Conservation (phyloP, 768 basidiomycete genomes). For the Filobasidium floriforme region DNA sequence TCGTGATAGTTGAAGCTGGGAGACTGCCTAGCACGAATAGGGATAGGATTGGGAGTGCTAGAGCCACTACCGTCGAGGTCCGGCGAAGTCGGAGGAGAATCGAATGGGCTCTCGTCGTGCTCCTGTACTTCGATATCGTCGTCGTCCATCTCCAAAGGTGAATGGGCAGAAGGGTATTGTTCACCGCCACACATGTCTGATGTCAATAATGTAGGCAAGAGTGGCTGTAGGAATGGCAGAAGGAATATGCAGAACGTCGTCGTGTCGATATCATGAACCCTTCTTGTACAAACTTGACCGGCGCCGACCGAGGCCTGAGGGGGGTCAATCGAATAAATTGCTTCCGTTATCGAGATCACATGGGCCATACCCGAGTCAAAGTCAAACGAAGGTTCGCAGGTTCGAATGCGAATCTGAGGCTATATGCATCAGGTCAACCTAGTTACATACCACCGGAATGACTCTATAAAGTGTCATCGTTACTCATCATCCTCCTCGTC, state of each 20-base stretch:
- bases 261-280: not conserved
- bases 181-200: not conserved
- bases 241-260: not conserved
- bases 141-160: slow-evolving; percentile 6
- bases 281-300: not conserved
- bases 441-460: too few relatives aligned
- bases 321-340: not conserved
- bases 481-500: not conserved
- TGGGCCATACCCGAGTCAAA: too few relatives aligned
- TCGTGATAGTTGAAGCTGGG: slow-evolving; percentile 46
- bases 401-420: too few relatives aligned
- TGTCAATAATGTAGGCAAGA: not conserved
- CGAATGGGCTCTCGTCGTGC: slow-evolving; percentile 5
- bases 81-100: slow-evolving; percentile 10
- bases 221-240: not conserved
- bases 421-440: too few relatives aligned
- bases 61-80: slow-evolving; percentile 16
- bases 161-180: not conserved
- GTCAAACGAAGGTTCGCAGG: too few relatives aligned
- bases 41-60: slow-evolving; percentile 16
- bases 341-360: not conserved
- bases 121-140: not conserved
- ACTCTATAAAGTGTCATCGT: not conserved
- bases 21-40: slow-evolving; percentile 26
- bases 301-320: not conserved